phyloP scores from a whole-genome alignment of 352 stramenopile genomes.

The Globisporangium okanoganense region DNA sequence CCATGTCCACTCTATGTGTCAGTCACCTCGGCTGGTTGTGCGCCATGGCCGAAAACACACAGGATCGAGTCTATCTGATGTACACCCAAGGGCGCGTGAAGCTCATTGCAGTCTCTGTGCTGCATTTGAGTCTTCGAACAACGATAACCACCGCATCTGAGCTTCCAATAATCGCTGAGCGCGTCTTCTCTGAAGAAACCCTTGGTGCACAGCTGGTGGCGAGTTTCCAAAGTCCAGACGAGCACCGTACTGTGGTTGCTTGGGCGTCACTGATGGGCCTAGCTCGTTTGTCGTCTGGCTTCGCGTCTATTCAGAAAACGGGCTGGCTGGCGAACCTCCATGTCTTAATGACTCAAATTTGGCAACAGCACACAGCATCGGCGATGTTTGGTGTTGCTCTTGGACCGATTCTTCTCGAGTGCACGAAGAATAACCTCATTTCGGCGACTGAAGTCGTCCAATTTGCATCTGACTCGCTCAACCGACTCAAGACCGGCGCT shows the following conservation, averaged over 20 bases:
- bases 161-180: background rate
- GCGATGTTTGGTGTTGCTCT: constrained; percentile 28
- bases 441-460: constrained; percentile 22
- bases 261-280: constrained; percentile 38
- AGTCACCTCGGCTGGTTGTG: constrained; percentile 29
- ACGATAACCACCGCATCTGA: background rate
- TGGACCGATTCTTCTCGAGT: constrained; percentile 36
- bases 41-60: background rate
- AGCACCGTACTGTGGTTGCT: constrained; percentile 11
- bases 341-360: constrained; percentile 26
- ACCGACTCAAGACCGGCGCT: constrained; percentile 12
- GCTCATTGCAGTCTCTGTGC: background rate
- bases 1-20: constrained; percentile 20
- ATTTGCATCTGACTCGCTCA: constrained; percentile 30
- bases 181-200: background rate
- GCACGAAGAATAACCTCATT: constrained; percentile 26
- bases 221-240: constrained; percentile 1
- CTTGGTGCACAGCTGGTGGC: background rate
- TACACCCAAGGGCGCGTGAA: constrained; percentile 3
- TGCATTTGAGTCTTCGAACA: background rate
- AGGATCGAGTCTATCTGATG: background rate
- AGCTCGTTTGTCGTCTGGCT: constrained; percentile 23
- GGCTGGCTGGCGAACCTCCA: constrained; percentile 45
- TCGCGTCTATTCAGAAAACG: constrained; percentile 25
- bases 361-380: constrained; percentile 5